Evolutionary conservation across 306 rosid genomes (phyloP).

Genomic region (Macrotyloma uniflorum): DNA sequence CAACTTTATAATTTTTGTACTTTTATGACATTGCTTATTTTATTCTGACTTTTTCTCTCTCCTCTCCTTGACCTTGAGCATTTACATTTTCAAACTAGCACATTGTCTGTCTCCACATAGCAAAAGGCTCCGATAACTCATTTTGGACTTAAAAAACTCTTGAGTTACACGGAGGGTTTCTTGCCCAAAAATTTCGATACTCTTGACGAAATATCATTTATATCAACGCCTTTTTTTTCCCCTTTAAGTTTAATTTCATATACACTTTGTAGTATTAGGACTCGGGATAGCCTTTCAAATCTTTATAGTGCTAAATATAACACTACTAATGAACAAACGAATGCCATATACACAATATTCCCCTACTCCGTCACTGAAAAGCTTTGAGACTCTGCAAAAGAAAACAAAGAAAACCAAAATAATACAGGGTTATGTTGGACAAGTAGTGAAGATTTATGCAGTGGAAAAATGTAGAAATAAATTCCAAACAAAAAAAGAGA

Average conservation of each 20-base stretch:
- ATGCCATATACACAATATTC: no score
- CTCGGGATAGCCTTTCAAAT: neutral
- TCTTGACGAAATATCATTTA: neutral
- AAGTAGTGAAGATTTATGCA: neutral
- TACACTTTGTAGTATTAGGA: conserved; percentile 10
- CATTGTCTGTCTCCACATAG: conserved; percentile 17
- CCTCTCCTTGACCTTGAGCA: neutral
- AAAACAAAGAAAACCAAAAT: neutral
- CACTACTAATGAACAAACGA: no score
- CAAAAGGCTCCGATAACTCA: neutral
- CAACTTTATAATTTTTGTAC: no score
- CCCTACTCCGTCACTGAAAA: no score
- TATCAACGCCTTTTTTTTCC: neutral
- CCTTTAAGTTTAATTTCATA: neutral
- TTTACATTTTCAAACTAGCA: conserved; percentile 11
- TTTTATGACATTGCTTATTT: no score
- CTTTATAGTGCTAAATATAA: no score
- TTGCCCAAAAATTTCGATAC: neutral
- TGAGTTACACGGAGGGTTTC: neutral
- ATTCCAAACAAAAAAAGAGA: neutral
- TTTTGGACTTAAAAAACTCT: neutral
- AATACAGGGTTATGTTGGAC: neutral
- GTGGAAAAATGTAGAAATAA: neutral
- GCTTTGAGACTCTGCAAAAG: no score
- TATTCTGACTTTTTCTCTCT: neutral